Base-by-base conservation (phyloP, 2,329 filamentous ascomycete genomes). In the Sclerotinia borealis region DNA sequence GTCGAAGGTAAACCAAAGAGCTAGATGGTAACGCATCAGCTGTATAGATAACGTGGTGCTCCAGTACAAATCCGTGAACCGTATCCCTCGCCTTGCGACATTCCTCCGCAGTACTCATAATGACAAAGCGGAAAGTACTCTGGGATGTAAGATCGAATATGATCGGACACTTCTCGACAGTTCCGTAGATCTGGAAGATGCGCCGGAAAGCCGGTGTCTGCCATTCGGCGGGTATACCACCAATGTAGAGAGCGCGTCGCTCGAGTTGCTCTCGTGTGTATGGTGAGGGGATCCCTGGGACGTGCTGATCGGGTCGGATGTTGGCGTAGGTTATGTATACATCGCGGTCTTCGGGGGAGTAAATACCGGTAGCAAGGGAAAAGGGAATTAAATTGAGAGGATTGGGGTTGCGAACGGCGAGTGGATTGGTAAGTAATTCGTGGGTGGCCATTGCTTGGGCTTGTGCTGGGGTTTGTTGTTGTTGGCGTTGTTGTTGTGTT, bases 101-200 rank as follows among this genome's bases (percentile, higher is more conserved):
- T 22, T 68, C 68, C 19, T 67, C 65, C n/a, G 31, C 39, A 17
- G 63, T 66, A 5, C 47, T 41, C 67, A 71, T 67, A 19, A 72
- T 52, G 19, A 70, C 60, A 68, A 69, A 72, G 34, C 70, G 67
- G 49, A 72, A 72, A 1, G 67, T 68, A 15, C 64, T 43, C 22
- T 60, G 49, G 13, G 64, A 66, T 13, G 37, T 55, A 7, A 66
- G 31, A 45, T 69, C 68, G 27, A 70, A 67, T 10, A 72, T 50
- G 1, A 51, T 52, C 1, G 70, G 66, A 31, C 52, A 64, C 36
- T 62, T 68, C 6, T 64, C 65, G 22, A 69, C 64, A 2, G 43
- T 59, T 36, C 65, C 70, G 45, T 64, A 67, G 15, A 39, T 34
- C 22, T 61, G 50, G 52, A 72, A 68, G 13, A 71, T 60, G 7